Evolutionary conservation across 805 yeast genomes (phyloP).

Genomic region (Sungouiozyma ichnusensis): DNA sequence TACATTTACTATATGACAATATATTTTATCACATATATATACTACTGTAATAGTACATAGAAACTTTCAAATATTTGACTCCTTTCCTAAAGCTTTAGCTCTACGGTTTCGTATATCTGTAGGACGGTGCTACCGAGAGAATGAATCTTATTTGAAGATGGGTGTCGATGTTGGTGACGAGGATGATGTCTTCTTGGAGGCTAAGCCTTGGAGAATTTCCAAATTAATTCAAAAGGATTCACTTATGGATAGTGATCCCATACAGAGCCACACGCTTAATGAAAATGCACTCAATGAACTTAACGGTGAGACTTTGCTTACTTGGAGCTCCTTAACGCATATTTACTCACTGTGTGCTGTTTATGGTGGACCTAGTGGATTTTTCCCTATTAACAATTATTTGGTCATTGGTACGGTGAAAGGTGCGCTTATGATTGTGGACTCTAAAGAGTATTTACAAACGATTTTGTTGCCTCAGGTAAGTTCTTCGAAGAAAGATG

Average conservation of each 20-base stretch:
- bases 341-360: constrained; percentile 20
- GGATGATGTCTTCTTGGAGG: background rate
- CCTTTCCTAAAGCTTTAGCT: too few relatives aligned
- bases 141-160: too few relatives aligned
- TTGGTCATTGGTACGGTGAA: constrained; percentile 61
- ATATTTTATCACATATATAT: background rate
- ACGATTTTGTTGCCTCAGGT: constrained; percentile 25
- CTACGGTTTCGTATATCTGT: too few relatives aligned
- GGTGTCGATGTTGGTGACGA: too few relatives aligned
- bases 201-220: background rate
- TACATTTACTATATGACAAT: too few relatives aligned
- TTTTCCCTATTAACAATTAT: constrained; percentile 34
- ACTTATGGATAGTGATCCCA: background rate
- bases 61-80: too few relatives aligned
- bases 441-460: constrained; percentile 51
- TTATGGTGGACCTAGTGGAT: constrained; percentile 43
- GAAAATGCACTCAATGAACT: background rate
- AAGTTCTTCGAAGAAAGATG: background rate
- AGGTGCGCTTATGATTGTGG: constrained; percentile 58
- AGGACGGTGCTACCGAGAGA: too few relatives aligned
- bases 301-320: background rate
- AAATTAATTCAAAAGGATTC: background rate
- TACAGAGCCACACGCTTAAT: background rate
- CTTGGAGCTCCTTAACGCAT: constrained; percentile 1
- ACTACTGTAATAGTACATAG: constrained; percentile 1